A percentile compares a stretch with the other conserved stretches of the same genome.
These are phyloP conservation scores for Penicillium macrosclerotiorum DNA, from an alignment of 495 filamentous ascomycete species.

Conservation along the genomic window DNA sequence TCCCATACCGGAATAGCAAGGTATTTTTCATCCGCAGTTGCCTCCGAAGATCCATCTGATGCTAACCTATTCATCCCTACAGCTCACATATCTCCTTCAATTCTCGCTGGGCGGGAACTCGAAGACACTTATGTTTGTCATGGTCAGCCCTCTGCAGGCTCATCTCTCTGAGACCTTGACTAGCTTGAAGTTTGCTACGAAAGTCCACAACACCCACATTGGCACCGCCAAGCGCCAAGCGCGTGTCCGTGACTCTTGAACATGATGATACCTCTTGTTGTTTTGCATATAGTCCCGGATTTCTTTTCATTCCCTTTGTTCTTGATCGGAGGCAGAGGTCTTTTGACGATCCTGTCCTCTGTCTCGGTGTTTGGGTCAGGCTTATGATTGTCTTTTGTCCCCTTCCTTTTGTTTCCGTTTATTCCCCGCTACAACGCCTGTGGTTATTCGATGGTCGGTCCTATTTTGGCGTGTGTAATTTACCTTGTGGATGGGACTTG, in stretches of 20 bases:
- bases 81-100: slow-evolving; percentile 94
- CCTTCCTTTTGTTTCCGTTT: slow-evolving; percentile 3
- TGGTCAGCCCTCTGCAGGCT: slow-evolving; percentile 88
- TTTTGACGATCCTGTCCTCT: slow-evolving; percentile 36
- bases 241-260: slow-evolving; percentile 53
- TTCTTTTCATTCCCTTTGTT: slow-evolving; percentile 8
- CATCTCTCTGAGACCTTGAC: slow-evolving; percentile 93
- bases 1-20: slow-evolving; percentile 96
- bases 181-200: slow-evolving; percentile 93
- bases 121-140: slow-evolving; percentile 99
- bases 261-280: slow-evolving; percentile 26
- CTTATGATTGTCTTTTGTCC: slow-evolving; percentile 8
- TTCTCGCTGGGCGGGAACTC: slow-evolving; percentile 93
- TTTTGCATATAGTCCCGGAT: slow-evolving; percentile 25
- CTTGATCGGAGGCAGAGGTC: slow-evolving; percentile 24
- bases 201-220: slow-evolving; percentile 89
- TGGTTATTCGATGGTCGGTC: slow-evolving; percentile 8
- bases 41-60: background rate
- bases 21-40: slow-evolving; percentile 38
- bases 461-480: slow-evolving; percentile 20
- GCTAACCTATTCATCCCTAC: slow-evolving; percentile 8
- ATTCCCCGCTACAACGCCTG: slow-evolving; percentile 12
- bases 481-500: slow-evolving; percentile 14
- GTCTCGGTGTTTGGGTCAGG: slow-evolving; percentile 26
- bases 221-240: slow-evolving; percentile 78